Evolutionary conservation across 257 asterid species (phyloP).

Genomic region (Nicotiana knightiana): DNA sequence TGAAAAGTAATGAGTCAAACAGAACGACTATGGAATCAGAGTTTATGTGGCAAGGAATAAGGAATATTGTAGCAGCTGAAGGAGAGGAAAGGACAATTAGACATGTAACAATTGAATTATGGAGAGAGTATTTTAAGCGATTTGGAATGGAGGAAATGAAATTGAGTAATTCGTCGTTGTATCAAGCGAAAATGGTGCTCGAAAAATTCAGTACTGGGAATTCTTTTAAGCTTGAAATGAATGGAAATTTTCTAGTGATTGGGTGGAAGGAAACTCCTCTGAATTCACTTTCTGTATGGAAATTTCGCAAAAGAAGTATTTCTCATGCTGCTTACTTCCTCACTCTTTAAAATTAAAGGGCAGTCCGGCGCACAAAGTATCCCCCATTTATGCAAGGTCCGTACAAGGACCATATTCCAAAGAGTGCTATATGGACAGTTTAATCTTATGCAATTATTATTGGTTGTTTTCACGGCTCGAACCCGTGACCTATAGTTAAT

Average conservation of each 20-base stretch:
- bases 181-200: conserved; percentile 31
- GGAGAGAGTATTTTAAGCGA: conserved; percentile 38
- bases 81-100: conserved; percentile 27
- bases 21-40: conserved; percentile 17
- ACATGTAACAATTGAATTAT: conserved; percentile 31
- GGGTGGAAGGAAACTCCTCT: conserved; percentile 55
- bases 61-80: conserved; percentile 26
- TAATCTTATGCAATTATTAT: no score
- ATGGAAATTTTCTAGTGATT: conserved; percentile 33
- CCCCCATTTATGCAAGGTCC: rapidly evolving
- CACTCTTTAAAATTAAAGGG: background rate
- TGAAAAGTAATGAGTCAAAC: conserved; percentile 14
- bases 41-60: conserved; percentile 13
- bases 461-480: background rate
- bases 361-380: background rate
- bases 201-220: conserved; percentile 22
- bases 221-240: conserved; percentile 30
- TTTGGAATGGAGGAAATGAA: conserved; percentile 33
- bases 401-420: background rate
- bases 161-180: conserved; percentile 33
- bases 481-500: no score
- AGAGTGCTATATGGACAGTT: background rate
- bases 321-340: background rate
- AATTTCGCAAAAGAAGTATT: background rate
- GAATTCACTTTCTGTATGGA: conserved; percentile 48